Evolutionary conservation across 2,329 filamentous ascomycete species (phyloP).

Genomic region (Neonectria faginata): DNA sequence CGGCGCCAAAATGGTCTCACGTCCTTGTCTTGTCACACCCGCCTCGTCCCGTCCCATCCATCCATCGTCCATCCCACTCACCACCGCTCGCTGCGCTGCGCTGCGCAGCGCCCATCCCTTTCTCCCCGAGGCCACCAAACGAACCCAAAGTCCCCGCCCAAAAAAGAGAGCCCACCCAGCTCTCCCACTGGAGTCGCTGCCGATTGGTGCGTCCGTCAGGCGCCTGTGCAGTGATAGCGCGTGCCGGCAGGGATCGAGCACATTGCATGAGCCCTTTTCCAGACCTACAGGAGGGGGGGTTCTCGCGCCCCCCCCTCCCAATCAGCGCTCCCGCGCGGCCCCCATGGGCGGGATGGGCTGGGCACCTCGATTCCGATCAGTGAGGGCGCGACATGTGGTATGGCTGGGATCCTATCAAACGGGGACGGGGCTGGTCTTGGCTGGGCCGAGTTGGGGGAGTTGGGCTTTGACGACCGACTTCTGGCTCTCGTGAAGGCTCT

Average conservation of each 20-base stretch:
- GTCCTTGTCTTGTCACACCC: conserved; percentile 13
- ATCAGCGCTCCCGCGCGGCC: background rate
- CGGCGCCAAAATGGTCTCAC: conserved; percentile 41
- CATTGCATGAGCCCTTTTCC: background rate
- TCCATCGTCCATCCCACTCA: background rate
- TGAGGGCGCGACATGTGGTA: conserved; percentile 45
- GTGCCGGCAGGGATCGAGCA: background rate
- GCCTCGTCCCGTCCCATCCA: conserved; percentile 9
- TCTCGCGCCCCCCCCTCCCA: background rate
- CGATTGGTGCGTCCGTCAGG: conserved; percentile 43
- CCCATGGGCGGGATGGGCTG: conserved; percentile 28
- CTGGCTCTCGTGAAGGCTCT: background rate
- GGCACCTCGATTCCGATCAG: conserved; percentile 30
- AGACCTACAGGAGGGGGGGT: background rate
- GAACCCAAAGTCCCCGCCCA: background rate
- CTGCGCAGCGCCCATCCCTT: background rate
- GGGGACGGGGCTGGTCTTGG: conserved; percentile 33
- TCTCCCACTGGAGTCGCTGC: conserved; percentile 32
- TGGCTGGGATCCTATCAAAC: conserved; percentile 42
- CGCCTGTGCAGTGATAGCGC: conserved; percentile 42
- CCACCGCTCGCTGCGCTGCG: too few species aligned
- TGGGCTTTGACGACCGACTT: conserved; percentile 1
- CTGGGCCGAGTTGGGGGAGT: conserved; percentile 10
- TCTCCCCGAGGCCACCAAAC: background rate
- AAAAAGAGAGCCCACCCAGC: background rate